These are phyloP conservation scores for Ustilago cynodontis DNA, from an alignment of 1,284 basidiomycete genomes.

Conservation along the genomic window DNA sequence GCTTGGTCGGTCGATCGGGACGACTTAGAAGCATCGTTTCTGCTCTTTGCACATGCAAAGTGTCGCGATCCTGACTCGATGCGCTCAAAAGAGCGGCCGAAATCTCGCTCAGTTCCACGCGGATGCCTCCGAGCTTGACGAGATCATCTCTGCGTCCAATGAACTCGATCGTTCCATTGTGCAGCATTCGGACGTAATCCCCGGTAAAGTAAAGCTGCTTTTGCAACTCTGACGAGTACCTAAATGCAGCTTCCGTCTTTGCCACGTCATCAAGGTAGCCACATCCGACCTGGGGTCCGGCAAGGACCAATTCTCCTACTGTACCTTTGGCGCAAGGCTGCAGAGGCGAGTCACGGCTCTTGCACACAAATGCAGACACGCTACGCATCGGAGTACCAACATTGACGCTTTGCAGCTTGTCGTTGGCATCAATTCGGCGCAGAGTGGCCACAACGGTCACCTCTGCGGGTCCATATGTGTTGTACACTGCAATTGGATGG, in stretches of 20 bases:
- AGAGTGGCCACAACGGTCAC: constrained; percentile 36
- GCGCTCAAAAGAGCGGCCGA: constrained; percentile 10
- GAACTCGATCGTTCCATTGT: constrained; percentile 62
- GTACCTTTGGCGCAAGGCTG: constrained; percentile 49
- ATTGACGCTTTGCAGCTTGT: constrained; percentile 55
- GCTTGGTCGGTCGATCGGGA: constrained; percentile 21
- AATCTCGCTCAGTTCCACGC: constrained; percentile 62
- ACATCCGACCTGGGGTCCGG: constrained; percentile 26
- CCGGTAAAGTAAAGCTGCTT: constrained; percentile 41
- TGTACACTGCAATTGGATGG: constrained; percentile 17
- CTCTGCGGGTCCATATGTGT: constrained; percentile 50
- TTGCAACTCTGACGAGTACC: not conserved
- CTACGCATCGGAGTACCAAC: constrained; percentile 55
- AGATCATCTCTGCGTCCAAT: constrained; percentile 63
- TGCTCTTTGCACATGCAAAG: constrained; percentile 5
- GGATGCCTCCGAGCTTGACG: constrained; percentile 65
- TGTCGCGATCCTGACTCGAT: no score
- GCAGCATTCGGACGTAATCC: constrained; percentile 49
- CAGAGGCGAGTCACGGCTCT: constrained; percentile 17
- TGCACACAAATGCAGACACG: constrained; percentile 49
- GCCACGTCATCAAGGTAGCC: constrained; percentile 26
- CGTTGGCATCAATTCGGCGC: constrained; percentile 19
- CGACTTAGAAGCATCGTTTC: constrained; percentile 22
- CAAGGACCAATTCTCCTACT: constrained; percentile 55
- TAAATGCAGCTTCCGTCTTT: constrained; percentile 25